Base-by-base conservation (phyloP, 768 basidiomycete genomes). In the Ramaria sp. region DNA sequence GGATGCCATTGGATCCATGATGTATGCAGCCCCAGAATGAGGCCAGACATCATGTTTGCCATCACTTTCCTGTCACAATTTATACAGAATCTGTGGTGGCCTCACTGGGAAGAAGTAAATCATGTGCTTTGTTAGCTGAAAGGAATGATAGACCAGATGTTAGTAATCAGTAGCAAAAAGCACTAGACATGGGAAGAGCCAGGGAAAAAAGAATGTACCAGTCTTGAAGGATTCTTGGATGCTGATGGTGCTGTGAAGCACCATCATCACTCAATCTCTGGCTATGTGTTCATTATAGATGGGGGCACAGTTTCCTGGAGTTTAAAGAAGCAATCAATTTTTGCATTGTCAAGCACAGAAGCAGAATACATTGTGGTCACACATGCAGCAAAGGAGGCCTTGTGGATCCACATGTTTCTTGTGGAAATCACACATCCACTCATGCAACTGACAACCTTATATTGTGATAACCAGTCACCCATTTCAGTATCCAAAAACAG, bases 401-500 rank as follows among this genome's bases (percentile, higher is more conserved):
- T 61, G 38, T 63, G 56, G 60, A 43, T 60, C 11, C 41, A 57
- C 17, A 46, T 51, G 17, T 31, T 63, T 12, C 47, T 62, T 4
- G 39, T 30, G 22, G 63, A 64, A 43, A 39, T 60, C 13, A 48
- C 19, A 19, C 47, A 24, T 30, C 20, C 37, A 1, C 45, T 42
- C 2, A 1, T 31, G 2, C 22, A 17, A 0, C 52, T 67, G 1
- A 52, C 54, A 0, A 39, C 54, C 22, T 51, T 70, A 7, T 54
- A 59, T n/a, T 60, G 59, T 30, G 69, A 73, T 54, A 74, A 74
- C 43, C 65, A 68, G 31, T 59, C 63, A 0, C 64, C 74, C 0
- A 67, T 71, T 47, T 47, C 49, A 7, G 51, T 72, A 20, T 41
- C 66, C 0, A 59, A 65, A 42, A 62, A 69, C 52, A 62, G 11